phyloP scores from a whole-genome alignment of 345 rosid genomes.

The Rhodomyrtus tomentosa region DNA sequence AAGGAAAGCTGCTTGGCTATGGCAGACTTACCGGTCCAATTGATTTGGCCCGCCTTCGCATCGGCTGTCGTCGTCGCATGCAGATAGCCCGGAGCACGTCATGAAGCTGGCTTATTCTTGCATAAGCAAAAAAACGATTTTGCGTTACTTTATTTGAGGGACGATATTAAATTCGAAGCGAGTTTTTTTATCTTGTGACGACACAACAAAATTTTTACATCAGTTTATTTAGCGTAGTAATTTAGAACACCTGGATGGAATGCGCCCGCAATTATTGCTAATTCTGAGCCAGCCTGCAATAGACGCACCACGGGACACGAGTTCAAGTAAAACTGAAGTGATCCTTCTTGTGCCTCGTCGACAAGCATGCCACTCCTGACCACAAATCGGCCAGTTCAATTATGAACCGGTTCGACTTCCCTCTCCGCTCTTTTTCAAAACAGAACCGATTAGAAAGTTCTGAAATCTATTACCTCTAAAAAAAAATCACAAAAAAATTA shows the following conservation, averaged over 20 bases:
- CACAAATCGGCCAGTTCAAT: not conserved
- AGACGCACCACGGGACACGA: not conserved
- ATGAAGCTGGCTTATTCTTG: not conserved
- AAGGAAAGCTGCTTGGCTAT: not conserved
- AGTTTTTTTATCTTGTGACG: too few species aligned
- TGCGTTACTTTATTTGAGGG: not conserved
- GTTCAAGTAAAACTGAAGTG: not conserved
- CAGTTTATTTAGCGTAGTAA: too few species aligned
- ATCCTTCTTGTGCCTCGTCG: not conserved
- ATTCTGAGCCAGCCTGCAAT: not conserved
- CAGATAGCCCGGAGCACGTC: not conserved
- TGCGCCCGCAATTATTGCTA: not conserved
- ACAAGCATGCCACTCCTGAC: not conserved
- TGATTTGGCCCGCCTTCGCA: not conserved
- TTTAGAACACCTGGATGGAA: too few species aligned
- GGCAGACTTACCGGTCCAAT: not conserved
- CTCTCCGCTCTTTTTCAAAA: too few species aligned
- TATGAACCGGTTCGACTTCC: not conserved
- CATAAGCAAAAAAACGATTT: not conserved
- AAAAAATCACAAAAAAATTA: not conserved
- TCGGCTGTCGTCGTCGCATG: not conserved
- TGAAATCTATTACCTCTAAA: not conserved
- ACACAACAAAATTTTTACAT: too few species aligned
- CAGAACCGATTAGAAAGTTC: not conserved
- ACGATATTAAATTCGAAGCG: not conserved